These are phyloP conservation scores for Stenogyne calaminthoides DNA, from an alignment of 305 asterid genomes.

Conservation along the genomic window DNA sequence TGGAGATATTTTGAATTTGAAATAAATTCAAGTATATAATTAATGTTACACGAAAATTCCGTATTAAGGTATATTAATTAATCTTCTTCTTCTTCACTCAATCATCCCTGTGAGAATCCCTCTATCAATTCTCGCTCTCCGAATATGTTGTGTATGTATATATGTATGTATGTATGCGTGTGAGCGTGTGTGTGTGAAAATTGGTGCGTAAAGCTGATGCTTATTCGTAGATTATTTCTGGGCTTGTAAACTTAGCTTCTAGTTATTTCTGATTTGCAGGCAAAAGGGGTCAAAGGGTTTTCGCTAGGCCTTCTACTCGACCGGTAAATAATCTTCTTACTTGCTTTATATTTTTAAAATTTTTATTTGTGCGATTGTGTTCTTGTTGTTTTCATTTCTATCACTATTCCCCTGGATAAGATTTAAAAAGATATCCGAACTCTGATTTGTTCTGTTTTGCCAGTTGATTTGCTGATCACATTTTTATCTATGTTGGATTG, in stretches of 20 bases:
- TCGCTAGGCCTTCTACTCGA: constrained; percentile 30
- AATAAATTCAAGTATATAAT: too few relatives aligned
- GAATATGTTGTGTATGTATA: not conserved
- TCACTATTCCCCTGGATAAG: not conserved
- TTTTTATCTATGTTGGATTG: constrained; percentile 3
- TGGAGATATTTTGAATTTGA: too few relatives aligned
- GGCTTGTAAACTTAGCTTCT: constrained; percentile 9
- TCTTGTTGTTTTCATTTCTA: not conserved
- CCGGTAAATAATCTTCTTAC: constrained; percentile 27
- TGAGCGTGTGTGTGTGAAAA: constrained; percentile 4
- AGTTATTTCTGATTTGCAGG: constrained; percentile 32
- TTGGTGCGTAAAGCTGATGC: not conserved
- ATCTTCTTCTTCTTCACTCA: constrained; percentile 30
- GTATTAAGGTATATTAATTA: too few relatives aligned
- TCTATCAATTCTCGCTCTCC: not conserved
- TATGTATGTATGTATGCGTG: not conserved
- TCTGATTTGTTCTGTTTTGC: constrained; percentile 9
- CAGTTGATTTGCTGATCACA: constrained; percentile 4
- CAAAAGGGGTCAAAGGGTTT: constrained; percentile 24
- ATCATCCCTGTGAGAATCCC: constrained; percentile 35
- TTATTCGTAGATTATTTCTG: not conserved
- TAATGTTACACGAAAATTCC: too few relatives aligned
- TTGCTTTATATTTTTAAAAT: not conserved
- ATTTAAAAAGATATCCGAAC: not conserved
- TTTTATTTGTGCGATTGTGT: not conserved